Percentiles rank a stretch among this genome's conserved stretches.
Conservation (phyloP, 2,329 filamentous ascomycete species). For the Nothophaeocryptopus gaeumannii region DNA sequence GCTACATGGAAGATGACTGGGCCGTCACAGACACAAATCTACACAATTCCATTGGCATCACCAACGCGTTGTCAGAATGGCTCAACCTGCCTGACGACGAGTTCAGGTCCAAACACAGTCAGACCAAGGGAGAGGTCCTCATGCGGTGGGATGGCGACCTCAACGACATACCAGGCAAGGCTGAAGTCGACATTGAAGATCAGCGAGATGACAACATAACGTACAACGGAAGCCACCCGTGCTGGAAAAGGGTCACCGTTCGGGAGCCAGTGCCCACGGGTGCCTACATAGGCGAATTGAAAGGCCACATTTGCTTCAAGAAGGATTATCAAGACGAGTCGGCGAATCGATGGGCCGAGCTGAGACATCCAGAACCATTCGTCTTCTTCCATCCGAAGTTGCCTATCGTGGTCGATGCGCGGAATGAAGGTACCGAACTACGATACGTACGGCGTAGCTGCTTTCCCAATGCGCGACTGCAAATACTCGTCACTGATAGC, state of each 20-base stretch:
- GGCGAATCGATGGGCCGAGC: conserved; percentile 46
- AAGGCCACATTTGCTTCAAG: conserved; percentile 51
- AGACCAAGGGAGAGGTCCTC: conserved; percentile 66
- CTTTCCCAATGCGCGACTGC: conserved; percentile 80
- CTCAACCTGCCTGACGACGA: conserved; percentile 65
- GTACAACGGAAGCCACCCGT: conserved; percentile 58
- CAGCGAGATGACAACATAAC: conserved; percentile 50
- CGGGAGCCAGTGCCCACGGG: conserved; percentile 50
- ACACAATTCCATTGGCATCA: conserved; percentile 71
- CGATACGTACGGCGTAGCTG: conserved; percentile 93
- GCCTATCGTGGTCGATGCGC: conserved; percentile 88
- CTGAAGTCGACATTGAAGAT: conserved; percentile 52
- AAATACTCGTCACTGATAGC: conserved; percentile 75
- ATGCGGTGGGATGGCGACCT: conserved; percentile 56
- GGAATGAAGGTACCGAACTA: conserved; percentile 78
- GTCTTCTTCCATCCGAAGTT: conserved; percentile 74
- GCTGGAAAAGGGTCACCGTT: conserved; percentile 67
- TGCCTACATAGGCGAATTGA: conserved; percentile 68
- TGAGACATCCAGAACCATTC: conserved; percentile 53
- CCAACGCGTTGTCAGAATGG: conserved; percentile 74
- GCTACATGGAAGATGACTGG: conserved; percentile 51
- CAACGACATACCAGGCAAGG: conserved; percentile 53
- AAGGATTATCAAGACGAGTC: conserved; percentile 48
- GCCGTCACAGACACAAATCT: conserved; percentile 67
- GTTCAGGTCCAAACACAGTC: conserved; percentile 40